Percentiles rank a stretch among this genome's conserved stretches.
Conservation (phyloP, 371 early-diverging fungal species). For the Mycotypha africana region DNA sequence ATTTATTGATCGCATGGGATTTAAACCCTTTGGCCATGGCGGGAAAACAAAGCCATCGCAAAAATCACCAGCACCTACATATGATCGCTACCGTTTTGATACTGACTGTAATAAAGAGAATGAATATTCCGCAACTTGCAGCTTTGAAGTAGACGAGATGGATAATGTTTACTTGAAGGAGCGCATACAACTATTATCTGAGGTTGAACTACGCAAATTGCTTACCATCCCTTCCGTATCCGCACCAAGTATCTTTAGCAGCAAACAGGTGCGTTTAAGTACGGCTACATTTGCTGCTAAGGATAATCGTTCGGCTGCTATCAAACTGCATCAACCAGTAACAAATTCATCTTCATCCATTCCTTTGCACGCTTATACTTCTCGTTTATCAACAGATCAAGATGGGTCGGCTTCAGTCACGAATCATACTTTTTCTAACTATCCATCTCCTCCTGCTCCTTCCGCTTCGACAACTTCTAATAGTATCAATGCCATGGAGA, state of each 20-base stretch:
- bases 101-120: slow-evolving; percentile 50
- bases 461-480: neutral
- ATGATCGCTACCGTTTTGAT: slow-evolving; percentile 36
- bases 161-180: slow-evolving; percentile 31
- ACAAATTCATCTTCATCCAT: no score
- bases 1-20: slow-evolving; percentile 45
- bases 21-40: neutral
- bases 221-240: slow-evolving; percentile 33
- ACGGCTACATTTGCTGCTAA: no score
- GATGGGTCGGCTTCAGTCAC: no score
- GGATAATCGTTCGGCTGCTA: no score
- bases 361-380: no score
- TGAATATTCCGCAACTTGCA: slow-evolving; percentile 42
- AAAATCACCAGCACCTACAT: neutral
- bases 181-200: slow-evolving; percentile 43
- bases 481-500: neutral
- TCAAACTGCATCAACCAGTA: no score
- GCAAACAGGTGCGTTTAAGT: slow-evolving; percentile 8
- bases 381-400: no score
- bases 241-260: slow-evolving; percentile 23
- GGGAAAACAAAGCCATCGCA: slow-evolving; percentile 21
- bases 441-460: neutral
- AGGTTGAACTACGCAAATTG: slow-evolving; percentile 47
- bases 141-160: slow-evolving; percentile 31
- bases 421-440: neutral